Evolutionary conservation across 495 filamentous ascomycete genomes (phyloP), one percentile per base, ranked within the genome.

Genomic region (Trichoderma parareesei): DNA sequence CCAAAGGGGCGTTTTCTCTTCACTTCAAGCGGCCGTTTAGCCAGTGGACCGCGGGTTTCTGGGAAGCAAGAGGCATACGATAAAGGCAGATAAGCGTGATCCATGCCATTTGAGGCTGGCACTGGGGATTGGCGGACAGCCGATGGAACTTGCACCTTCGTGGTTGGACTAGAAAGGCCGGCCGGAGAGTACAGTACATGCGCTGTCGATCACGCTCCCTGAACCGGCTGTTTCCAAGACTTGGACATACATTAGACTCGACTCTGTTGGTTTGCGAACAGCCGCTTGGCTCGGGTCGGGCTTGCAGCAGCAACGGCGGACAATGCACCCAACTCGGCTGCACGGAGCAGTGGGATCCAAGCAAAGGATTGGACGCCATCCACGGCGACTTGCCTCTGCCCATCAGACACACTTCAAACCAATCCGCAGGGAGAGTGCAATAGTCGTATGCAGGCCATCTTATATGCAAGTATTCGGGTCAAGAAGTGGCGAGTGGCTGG

Each of bases 391-490:
- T 27, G 48, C 18, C 27, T 55, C 14, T 16, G 43, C 14, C 43
- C 13, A 46, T 46, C 43, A 46, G 48, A 18, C 20, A 55, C 48
- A n/a, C 18, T 27, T 27, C 27, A 27, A 27, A 27, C 27, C 40
- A 41, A 11, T 33, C 53, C 9, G 53, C 27, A 57, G 53, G 53
- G 53, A 57, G 53, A 57, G 33, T 13, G 53, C 53, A 57, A 37
- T 37, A 57, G 53, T 37, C n/a, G n/a, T 20, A 14, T 57, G 27
- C 53, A 48, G 44, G n/a, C 44, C 44, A 16, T 11, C 44, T 41
- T 48, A 48, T 48, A 57, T 57, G 53, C 53, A 57, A 57, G 53
- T 33, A 13, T 35, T 57, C 53, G 53, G 53, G 53, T 57, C 11
- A 14, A 35, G 6, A 27, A 57, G 53, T 57, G 53, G 53, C 53